Percentiles rank a stretch among this genome's conserved stretches.
Conservation (phyloP, 495 filamentous ascomycete species). For the Penicillium tannophilum region DNA sequence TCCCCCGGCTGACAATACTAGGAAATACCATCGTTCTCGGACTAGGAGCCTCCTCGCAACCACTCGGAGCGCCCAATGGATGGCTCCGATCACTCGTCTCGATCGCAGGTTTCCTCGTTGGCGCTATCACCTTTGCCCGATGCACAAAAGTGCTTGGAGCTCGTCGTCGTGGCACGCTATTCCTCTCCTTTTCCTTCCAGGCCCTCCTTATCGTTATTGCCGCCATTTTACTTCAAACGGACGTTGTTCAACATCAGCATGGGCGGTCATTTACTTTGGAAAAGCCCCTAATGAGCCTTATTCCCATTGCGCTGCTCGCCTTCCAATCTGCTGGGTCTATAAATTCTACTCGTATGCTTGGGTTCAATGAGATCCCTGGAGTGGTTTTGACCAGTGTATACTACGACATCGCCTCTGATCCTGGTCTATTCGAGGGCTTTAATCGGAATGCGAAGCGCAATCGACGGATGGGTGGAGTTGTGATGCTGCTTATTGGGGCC, state of each 20-base stretch:
- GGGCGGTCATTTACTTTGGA: neutral
- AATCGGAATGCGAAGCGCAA: neutral
- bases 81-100: neutral
- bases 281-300: neutral
- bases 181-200: slow-evolving; percentile 2
- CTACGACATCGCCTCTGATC: neutral
- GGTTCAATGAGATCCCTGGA: slow-evolving; percentile 2
- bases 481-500: slow-evolving; percentile 1
- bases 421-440: neutral
- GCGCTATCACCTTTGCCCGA: slow-evolving; percentile 1
- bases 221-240: neutral
- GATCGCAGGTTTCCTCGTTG: neutral
- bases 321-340: slow-evolving; percentile 1
- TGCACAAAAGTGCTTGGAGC: neutral
- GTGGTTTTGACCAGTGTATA: slow-evolving; percentile 1
- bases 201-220: neutral
- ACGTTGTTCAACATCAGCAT: neutral
- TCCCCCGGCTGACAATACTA: neutral
- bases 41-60: slow-evolving; percentile 2
- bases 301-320: neutral
- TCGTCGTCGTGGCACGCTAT: neutral
- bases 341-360: neutral
- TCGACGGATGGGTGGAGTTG: neutral
- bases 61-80: neutral
- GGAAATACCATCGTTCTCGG: slow-evolving; percentile 6